Evolutionary conservation across 2,329 filamentous ascomycete species (phyloP), one percentile per base, ranked within the genome.

Genomic region (Fusarium sp.): DNA sequence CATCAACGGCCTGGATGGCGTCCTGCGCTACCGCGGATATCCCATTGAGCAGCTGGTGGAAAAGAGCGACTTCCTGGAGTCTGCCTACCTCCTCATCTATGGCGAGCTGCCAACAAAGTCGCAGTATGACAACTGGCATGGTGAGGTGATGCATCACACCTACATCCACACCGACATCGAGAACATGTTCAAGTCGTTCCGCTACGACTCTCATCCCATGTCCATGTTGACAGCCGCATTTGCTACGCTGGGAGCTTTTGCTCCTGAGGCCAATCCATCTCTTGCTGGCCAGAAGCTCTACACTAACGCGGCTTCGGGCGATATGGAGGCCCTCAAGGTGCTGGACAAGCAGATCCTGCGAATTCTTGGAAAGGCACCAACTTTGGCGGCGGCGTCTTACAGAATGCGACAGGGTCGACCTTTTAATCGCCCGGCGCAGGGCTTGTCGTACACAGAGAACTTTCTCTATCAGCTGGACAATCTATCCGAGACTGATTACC

Each of bases 401-500:
- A 80, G 84, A 61, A 85, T 86, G 77, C 79, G 83, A 26, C 81
- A 83, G 62, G 83, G 83, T n/a, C 76, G 81, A 1, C 79, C 82
- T 0, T 85, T 87, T 74, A 85, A 83, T 70, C 77, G 80, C 0
- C 82, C 84, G 0, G 80, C 82, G 0, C 75, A 79, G 28, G 80
- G 82, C 3, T 76, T 82, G n/a, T 81, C 79, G 0, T 87, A 85
- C 76, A 82, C 83, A 0, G 85, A 83, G 56, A 88, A 88, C 71
- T 80, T 88, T 57, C 77, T 88, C 11, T 82, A 82, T 50, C 81
- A 88, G 72, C 81, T 86, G 49, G 83, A 86, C 60, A 74, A 85
- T 56, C 78, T 85, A 4, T 83, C 83, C 9, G 78, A 78, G 3
- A 69, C 74, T n/a, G 82, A 82, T 24, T 83, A 82, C 65, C 74